Percentiles rank a stretch among this genome's conserved stretches.
Conservation (phyloP, 2,329 filamentous ascomycete species). For the Tolypocladium ovalisporum region DNA sequence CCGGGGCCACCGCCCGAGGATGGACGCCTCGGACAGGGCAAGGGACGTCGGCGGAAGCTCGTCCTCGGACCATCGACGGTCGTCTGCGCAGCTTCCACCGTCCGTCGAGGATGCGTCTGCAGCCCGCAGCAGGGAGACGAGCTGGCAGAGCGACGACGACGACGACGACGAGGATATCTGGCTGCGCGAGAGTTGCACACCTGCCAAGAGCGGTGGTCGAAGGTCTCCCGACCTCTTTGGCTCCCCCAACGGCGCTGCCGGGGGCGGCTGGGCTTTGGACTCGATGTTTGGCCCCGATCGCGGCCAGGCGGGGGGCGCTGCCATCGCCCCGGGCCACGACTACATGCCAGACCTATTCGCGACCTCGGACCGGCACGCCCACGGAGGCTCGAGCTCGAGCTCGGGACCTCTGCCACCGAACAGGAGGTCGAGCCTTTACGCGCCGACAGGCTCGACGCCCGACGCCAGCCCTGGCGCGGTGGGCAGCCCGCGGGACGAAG, state of each 20-base stretch:
- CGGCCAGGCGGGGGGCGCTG: slow-evolving; percentile 10
- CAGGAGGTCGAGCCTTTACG: slow-evolving; percentile 42
- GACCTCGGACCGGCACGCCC: slow-evolving; percentile 23
- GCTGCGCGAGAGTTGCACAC: slow-evolving; percentile 42
- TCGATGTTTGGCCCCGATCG: slow-evolving; percentile 31
- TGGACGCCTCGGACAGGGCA: background rate
- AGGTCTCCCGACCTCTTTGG: slow-evolving; percentile 43
- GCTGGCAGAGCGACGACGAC: slow-evolving; percentile 33
- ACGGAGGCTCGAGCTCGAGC: slow-evolving; percentile 14
- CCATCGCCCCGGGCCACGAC: slow-evolving; percentile 20
- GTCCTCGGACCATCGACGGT: slow-evolving; percentile 9
- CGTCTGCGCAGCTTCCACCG: slow-evolving; percentile 27
- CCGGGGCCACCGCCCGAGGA: background rate
- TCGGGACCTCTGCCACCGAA: slow-evolving; percentile 36
- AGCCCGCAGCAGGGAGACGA: slow-evolving; percentile 26
- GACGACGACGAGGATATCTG: slow-evolving; percentile 42
- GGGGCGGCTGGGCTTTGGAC: slow-evolving; percentile 34
- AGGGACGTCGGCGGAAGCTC: background rate
- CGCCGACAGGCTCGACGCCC: slow-evolving; percentile 26
- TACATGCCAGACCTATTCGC: slow-evolving; percentile 36
- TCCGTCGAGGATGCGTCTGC: slow-evolving; percentile 36
- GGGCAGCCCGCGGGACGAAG: slow-evolving; percentile 1
- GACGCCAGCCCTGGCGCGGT: slow-evolving; percentile 6
- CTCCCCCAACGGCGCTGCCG: slow-evolving; percentile 31
- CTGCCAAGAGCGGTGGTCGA: slow-evolving; percentile 15